Base-by-base conservation (phyloP, 805 yeast species). In the Saturnispora gosingensis region DNA sequence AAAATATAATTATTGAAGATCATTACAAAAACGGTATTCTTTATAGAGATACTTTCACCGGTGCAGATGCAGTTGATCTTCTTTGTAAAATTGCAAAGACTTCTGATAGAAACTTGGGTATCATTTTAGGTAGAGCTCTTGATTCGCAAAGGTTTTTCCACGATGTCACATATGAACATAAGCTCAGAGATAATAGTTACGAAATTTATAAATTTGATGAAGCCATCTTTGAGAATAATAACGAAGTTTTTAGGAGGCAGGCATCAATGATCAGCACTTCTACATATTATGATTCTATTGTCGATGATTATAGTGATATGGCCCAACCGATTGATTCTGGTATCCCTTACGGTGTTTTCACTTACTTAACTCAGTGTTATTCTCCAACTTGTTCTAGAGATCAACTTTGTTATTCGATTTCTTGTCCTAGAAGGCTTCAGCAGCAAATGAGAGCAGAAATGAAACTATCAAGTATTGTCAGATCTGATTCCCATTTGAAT, bases 351-450 rank as follows among this genome's bases (percentile, higher is more conserved):
- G 99, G 99, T 59, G 96, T 93, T 3, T 93, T 91, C 62, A 91
- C 97, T 1, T 71, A 91, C 43, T 72, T 93, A 55, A 87, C 97
- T 0, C 96, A 90, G 62, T 93, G 99, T 69, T 93, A 93, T 63
- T 89, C 97, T 0, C 96, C 99, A 34, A 93, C 99, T 0, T 93
- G 99, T 69, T 83, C 96, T 5, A 74, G 95, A 48, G 95, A 88
- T 61, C 74, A 80, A 34, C 71, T 91, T 39, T 93, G 99, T 68
- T 93, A 93, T 68, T 86, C 96, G 43, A 90, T 93, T 59, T 95
- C 97, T 11, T 93, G 99, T 69, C 99, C 99, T 15, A 78, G 97
- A 58, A 77, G 98, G 56, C 72, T 93, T 47, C 98, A 91, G 67
- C 98, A 93, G 67, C 98, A 91, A 64, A 96, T 96, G 4, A 75